phyloP scores from a whole-genome alignment of 2,329 filamentous ascomycete species.

The Aspergillus pseudoterreus region DNA sequence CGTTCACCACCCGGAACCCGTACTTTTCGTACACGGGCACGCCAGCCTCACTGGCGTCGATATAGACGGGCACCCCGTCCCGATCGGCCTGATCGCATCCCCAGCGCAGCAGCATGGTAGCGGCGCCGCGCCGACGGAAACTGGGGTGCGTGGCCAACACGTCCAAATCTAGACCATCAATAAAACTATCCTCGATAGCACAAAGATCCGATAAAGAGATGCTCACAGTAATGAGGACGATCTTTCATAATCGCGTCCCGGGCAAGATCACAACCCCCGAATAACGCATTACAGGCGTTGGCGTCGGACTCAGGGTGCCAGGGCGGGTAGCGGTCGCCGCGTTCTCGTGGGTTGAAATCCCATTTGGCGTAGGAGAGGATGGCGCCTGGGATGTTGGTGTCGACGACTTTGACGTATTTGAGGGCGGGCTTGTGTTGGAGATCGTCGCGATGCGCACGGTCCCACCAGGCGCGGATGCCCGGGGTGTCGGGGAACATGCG shows the following conservation, averaged over 20 bases:
- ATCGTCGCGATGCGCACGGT: slow-evolving; percentile 17
- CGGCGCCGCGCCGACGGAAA: slow-evolving; percentile 16
- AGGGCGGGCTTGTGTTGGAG: slow-evolving; percentile 21
- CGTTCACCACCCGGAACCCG: slow-evolving; percentile 10
- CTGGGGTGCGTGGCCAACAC: slow-evolving; percentile 19
- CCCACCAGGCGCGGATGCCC: slow-evolving; percentile 23
- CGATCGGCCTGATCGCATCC: slow-evolving; percentile 14
- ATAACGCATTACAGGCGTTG: slow-evolving; percentile 16
- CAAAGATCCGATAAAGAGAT: not conserved
- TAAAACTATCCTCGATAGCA: not conserved
- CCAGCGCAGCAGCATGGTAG: slow-evolving; percentile 16
- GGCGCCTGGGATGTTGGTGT: slow-evolving; percentile 11
- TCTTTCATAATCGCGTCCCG: slow-evolving; percentile 22
- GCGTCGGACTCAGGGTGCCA: slow-evolving; percentile 22
- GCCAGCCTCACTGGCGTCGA: slow-evolving; percentile 11
- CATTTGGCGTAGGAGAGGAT: slow-evolving; percentile 29
- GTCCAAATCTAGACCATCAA: slow-evolving; percentile 6
- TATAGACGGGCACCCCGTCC: slow-evolving; percentile 7
- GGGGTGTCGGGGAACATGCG: slow-evolving; percentile 26
- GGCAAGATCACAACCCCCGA: slow-evolving; percentile 17
- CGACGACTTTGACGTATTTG: slow-evolving; percentile 26
- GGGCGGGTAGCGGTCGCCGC: slow-evolving; percentile 25
- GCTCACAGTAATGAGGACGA: slow-evolving; percentile 23
- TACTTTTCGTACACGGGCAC: slow-evolving; percentile 11
- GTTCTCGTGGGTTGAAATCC: slow-evolving; percentile 23